Evolutionary conservation across 805 yeast genomes (phyloP), one percentile per base, ranked within the genome.

Genomic region (Candida suzukii): DNA sequence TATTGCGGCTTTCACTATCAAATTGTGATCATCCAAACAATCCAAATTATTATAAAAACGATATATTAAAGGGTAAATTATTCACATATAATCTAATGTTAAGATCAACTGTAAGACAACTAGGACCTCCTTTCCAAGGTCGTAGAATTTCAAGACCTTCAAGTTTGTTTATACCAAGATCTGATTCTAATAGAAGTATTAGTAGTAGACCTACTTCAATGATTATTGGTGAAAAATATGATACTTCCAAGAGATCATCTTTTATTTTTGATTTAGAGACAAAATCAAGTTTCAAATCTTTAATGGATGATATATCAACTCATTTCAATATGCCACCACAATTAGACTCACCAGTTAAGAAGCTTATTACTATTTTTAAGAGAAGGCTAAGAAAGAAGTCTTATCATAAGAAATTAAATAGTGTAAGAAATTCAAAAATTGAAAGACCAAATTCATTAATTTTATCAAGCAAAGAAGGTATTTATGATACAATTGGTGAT

Each of bases 21-120:
- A 26, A 8, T 10, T 26, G 13, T 12, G 4, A 8, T n/a, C 14
- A 31, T 30, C 41, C 57, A 22, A 48, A 54, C n/a, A 45, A 46
- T 1, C 34, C 48, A 5, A 21, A 42, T 6, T 19, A 47, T 11
- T 13, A 18, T 16, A 57, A 58, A 9, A 60, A 57, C 40, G 57
- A 57, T 42, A 19, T 58, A 3, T 39, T 46, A 21, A n/a, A n/a
- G n/a, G 62, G 62, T 11, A 42, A 45, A 22, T 29, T 51, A 6
- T 14, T 10, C 9, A 32, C 60, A 60, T 12, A 48, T 46, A 11
- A 31, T 21, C 11, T 25, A 21, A 45, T 42, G 44, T 37, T 54
- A 3, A 49, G 54, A 36, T 36, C 50, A 12, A 29, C 39, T 9
- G 34, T 37, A 3, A 47, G 42, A 34, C 44, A 44, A 35, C 32